These are phyloP conservation scores for Chimonanthus praecox DNA, from an alignment of 164 flowering plant genomes.

Conservation along the genomic window DNA sequence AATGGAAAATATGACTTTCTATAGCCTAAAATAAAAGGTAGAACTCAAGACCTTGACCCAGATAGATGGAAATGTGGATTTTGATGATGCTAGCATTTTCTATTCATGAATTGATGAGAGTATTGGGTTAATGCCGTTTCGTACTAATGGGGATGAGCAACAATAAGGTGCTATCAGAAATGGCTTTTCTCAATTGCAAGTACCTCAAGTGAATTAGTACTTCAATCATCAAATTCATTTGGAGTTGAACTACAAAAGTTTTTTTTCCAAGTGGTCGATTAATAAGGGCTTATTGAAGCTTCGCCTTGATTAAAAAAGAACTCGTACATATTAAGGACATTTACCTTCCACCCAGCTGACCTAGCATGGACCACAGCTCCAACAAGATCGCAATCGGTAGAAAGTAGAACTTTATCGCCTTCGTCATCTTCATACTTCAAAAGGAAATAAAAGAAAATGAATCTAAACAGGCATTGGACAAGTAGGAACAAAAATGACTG, in stretches of 20 bases:
- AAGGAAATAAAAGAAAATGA: conserved; percentile 9
- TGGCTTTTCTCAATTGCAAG: too few relatives aligned
- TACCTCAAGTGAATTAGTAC: background rate
- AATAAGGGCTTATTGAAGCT: background rate
- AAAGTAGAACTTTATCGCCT: conserved; percentile 78
- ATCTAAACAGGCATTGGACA: background rate
- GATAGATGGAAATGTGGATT: too few relatives aligned
- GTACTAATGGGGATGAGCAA: background rate
- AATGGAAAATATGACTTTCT: too few relatives aligned
- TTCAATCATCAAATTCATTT: background rate
- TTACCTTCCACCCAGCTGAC: conserved; percentile 70
- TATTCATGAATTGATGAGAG: too few relatives aligned
- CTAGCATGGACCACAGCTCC: conserved; percentile 80
- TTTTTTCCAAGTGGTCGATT: background rate
- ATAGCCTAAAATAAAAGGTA: too few relatives aligned
- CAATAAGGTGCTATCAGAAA: too few relatives aligned
- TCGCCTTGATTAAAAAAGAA: background rate
- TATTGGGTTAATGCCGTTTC: background rate
- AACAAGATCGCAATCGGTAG: conserved; percentile 70
- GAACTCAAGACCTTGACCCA: too few relatives aligned
- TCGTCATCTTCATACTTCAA: conserved; percentile 95
- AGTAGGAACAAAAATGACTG: background rate
- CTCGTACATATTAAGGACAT: background rate
- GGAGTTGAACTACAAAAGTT: background rate
- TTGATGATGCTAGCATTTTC: too few relatives aligned